Base-by-base conservation (phyloP, 2,329 filamentous ascomycete genomes). In the Seiridium cupressi region DNA sequence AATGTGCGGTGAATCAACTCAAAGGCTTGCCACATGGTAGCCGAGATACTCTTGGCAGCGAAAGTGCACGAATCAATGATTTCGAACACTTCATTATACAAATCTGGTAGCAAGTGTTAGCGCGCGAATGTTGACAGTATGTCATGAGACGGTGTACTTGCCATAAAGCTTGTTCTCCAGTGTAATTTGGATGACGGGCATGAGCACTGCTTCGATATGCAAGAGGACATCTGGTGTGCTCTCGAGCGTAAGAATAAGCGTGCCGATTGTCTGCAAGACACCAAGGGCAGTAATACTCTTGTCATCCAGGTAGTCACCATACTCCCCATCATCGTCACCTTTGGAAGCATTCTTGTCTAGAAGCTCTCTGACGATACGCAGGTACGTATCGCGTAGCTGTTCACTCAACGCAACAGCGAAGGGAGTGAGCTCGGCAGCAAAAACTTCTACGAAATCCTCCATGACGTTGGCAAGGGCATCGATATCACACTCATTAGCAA, bases 41-140 rank as follows among this genome's bases (percentile, higher is more conserved):
- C 87, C 1, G 95, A 97, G 67, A 99, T 98, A 61, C 87, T 86
- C 82, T 98, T 99, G 63, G 95, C 94, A 9, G 95, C 92, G 74
- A 98, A 99, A 6, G 95, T 99, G 82, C 95, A 99, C 82, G 93
- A 97, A 75, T 99, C 95, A 68, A 99, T 96, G 69, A 99, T 99
- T 77, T 99, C 95, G 68, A 99, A 99, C 4, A 98, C 88, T 74
- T 99, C 95, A 73, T 98, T 99, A 76, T 97, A 99, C 31, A 99
- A 80, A 75, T 99, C 90, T 90, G 63, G 47, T 40, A 47, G 58
- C 40, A 40, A 10, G 6, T 11, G 47, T 65, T 48, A 65, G 60
- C 57, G 65, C 70, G 54, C 8, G 56, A 26, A 26, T 26, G 18
- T 26, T 26, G 18, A 26, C 18, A 26, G 18, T 26, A 6, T 18